These are phyloP conservation scores for Camelina laxa DNA, from an alignment of 345 rosid genomes.

Conservation along the genomic window DNA sequence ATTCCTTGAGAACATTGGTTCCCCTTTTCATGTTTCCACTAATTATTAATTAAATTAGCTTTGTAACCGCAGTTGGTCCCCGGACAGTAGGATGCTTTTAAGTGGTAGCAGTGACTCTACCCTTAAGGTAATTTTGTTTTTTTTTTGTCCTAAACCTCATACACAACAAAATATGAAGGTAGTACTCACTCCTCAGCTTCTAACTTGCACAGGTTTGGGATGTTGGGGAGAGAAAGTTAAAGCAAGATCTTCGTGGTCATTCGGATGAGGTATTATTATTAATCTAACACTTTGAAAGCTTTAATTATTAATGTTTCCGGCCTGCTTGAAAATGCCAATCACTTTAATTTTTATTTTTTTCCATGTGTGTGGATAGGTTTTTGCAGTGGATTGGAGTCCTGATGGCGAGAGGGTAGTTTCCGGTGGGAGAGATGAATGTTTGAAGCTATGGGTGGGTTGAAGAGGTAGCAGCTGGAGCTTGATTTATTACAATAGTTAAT, in stretches of 20 bases:
- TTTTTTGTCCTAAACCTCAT: too few relatives aligned
- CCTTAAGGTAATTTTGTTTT: neutral
- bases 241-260: conserved; percentile 82
- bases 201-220: conserved; percentile 61
- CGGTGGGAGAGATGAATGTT: conserved; percentile 49
- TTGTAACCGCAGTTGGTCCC: too few relatives aligned
- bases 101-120: neutral
- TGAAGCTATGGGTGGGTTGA: neutral
- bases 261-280: conserved; percentile 60
- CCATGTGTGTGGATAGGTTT: conserved; percentile 47
- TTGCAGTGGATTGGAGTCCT: conserved; percentile 86
- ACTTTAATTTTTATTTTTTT: too few relatives aligned
- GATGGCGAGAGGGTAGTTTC: conserved; percentile 90
- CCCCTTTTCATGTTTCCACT: too few relatives aligned
- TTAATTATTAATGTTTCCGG: neutral
- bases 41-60: too few relatives aligned
- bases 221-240: conserved; percentile 61
- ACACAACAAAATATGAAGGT: too few relatives aligned
- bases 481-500: too few relatives aligned
- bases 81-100: too few relatives aligned
- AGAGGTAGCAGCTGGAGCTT: neutral
- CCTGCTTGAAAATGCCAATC: too few relatives aligned
- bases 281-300: neutral
- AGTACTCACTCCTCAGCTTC: neutral
- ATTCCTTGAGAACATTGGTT: too few relatives aligned